Percentiles rank a stretch among this genome's conserved stretches.
These are phyloP conservation scores for Rhodotorula glutinis DNA, from an alignment of 1,284 basidiomycete genomes.

Conservation along the genomic window DNA sequence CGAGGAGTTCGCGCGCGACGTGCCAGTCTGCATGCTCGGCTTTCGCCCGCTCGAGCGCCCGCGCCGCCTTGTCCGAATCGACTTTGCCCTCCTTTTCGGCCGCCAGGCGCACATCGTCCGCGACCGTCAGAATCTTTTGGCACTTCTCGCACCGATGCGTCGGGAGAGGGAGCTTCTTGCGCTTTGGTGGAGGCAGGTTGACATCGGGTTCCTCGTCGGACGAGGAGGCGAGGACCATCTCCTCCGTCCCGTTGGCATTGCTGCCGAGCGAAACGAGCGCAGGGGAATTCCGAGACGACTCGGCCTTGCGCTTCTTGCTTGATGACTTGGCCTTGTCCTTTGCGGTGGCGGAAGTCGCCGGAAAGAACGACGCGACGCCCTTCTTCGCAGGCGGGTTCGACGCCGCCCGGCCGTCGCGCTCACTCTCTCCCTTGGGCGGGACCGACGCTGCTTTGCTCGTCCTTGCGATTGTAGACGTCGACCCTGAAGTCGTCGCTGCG, in stretches of 20 bases:
- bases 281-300: neutral
- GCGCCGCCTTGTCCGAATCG: slow-evolving; percentile 48
- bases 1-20: slow-evolving; percentile 69
- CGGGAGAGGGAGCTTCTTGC: neutral
- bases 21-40: slow-evolving; percentile 83
- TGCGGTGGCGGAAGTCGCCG: neutral
- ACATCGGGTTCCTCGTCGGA: neutral
- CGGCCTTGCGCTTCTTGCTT: slow-evolving; percentile 15
- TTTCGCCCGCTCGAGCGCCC: slow-evolving; percentile 54
- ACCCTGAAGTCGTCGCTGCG: slow-evolving; percentile 40
- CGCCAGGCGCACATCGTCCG: neutral
- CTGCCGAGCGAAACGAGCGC: neutral
- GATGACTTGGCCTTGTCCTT: slow-evolving; percentile 1
- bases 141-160: slow-evolving; percentile 17
- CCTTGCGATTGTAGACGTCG: slow-evolving; percentile 43
- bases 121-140: slow-evolving; percentile 1
- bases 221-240: slow-evolving; percentile 7
- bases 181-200: neutral
- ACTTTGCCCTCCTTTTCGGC: slow-evolving; percentile 29
- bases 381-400: slow-evolving; percentile 10
- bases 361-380: neutral
- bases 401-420: neutral
- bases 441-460: neutral
- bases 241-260: slow-evolving; percentile 7
- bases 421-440: neutral